phyloP scores from a whole-genome alignment of 1,284 basidiomycete species.

The Termitomyces sp. region DNA sequence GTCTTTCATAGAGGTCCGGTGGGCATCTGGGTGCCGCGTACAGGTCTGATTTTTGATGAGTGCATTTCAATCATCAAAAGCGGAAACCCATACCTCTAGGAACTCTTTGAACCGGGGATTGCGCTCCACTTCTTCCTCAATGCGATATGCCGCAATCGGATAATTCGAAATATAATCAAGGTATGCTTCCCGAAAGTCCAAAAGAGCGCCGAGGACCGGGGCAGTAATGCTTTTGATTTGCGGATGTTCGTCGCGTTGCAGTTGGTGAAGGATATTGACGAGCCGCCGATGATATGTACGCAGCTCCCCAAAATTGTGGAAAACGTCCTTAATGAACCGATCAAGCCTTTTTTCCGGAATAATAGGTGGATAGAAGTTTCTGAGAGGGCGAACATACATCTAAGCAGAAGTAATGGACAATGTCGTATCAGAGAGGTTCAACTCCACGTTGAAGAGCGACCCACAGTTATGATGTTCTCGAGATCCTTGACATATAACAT shows the following conservation, averaged over 20 bases:
- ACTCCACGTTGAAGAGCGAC: conserved; percentile 20
- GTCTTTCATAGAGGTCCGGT: conserved; percentile 79
- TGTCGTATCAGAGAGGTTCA: not conserved
- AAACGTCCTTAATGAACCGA: conserved; percentile 85
- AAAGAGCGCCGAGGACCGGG: conserved; percentile 80
- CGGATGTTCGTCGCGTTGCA: conserved; percentile 90
- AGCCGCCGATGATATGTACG: conserved; percentile 69
- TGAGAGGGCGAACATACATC: conserved; percentile 77
- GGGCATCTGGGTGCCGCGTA: conserved; percentile 68
- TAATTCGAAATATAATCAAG: conserved; percentile 92
- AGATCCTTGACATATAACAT: conserved; percentile 94
- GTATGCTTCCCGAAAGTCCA: conserved; percentile 93
- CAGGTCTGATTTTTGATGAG: conserved; percentile 43
- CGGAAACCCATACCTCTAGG: conserved; percentile 57
- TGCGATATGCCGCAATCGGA: conserved; percentile 87
- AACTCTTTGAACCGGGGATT: conserved; percentile 82
- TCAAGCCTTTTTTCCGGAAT: conserved; percentile 70
- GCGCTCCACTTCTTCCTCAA: conserved; percentile 82
- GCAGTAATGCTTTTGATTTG: conserved; percentile 81
- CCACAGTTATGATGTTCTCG: conserved; percentile 78
- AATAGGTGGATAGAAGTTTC: conserved; percentile 71
- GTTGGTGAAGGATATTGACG: conserved; percentile 76
- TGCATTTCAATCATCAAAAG: not conserved
- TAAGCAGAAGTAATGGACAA: conserved; percentile 23
- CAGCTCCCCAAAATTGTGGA: conserved; percentile 86